Evolutionary conservation across 768 basidiomycete species (phyloP).

Genomic region (Rhodocollybia butyracea): DNA sequence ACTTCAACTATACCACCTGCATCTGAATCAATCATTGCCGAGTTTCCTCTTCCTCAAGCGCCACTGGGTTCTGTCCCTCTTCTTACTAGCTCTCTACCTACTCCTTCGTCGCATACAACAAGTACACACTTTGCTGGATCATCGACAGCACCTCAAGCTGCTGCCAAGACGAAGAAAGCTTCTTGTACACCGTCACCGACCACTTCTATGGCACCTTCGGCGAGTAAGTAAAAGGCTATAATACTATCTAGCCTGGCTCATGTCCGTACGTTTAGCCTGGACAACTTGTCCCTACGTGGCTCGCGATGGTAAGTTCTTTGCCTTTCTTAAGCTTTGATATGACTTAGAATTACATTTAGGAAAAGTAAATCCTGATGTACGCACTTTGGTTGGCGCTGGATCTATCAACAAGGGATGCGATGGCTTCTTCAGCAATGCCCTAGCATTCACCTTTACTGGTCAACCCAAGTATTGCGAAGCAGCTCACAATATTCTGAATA

Average conservation of each 20-base stretch:
- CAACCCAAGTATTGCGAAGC: constrained; percentile 31
- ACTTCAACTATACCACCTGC: neutral
- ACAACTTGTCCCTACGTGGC: constrained; percentile 43
- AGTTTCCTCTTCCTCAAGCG: constrained; percentile 10
- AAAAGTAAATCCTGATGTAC: constrained; percentile 54
- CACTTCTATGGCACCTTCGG: constrained; percentile 42
- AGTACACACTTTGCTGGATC: constrained; percentile 20
- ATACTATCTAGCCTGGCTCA: constrained; percentile 1
- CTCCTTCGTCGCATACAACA: constrained; percentile 10
- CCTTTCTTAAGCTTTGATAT: neutral
- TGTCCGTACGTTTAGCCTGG: constrained; percentile 25
- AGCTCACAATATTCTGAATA: constrained; percentile 34
- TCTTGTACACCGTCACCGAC: constrained; percentile 50
- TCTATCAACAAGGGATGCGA: constrained; percentile 40
- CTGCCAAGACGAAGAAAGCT: constrained; percentile 26
- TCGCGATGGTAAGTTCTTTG: constrained; percentile 35
- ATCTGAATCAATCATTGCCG: neutral
- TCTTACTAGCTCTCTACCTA: constrained; percentile 1
- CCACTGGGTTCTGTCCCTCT: constrained; percentile 5
- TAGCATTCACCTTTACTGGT: constrained; percentile 35
- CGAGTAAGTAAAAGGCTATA: constrained; percentile 35
- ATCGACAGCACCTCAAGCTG: constrained; percentile 30
- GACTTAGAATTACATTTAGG: neutral
- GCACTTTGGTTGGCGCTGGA: constrained; percentile 37
- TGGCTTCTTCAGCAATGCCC: constrained; percentile 40